A percentile compares a stretch with the other conserved stretches of the same genome.
These are phyloP conservation scores for Arabis hirsuta DNA, from an alignment of 345 rosid genomes.

Conservation along the genomic window DNA sequence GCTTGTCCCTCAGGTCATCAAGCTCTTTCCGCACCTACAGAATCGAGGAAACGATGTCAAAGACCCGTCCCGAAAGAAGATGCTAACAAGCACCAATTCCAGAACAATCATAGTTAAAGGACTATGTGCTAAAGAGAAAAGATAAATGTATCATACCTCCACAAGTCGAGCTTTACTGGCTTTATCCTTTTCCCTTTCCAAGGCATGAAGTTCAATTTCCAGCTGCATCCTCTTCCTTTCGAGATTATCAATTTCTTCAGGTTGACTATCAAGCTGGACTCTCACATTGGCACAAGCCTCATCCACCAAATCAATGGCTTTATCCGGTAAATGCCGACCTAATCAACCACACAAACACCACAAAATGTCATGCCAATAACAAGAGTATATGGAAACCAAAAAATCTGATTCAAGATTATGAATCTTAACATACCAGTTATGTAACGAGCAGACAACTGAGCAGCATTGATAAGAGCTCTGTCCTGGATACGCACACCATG, in stretches of 20 bases:
- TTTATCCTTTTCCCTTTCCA: conserved; percentile 93
- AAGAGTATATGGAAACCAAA: neutral
- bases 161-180: conserved; percentile 86
- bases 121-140: neutral
- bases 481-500: conserved; percentile 94
- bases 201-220: conserved; percentile 87
- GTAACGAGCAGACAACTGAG: conserved; percentile 87
- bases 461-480: conserved; percentile 82
- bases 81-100: neutral
- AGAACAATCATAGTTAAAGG: conserved; percentile 35
- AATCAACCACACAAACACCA: neutral
- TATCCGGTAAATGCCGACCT: conserved; percentile 93
- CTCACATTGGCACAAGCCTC: conserved; percentile 96
- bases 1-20: conserved; percentile 88
- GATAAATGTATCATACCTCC: conserved; percentile 57
- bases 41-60: neutral
- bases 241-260: conserved; percentile 90
- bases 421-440: conserved; percentile 66
- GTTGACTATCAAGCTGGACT: conserved; percentile 97
- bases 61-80: neutral
- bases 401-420: neutral
- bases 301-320: conserved; percentile 92
- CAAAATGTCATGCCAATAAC: conserved; percentile 28
- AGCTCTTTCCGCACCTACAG: conserved; percentile 83
- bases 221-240: conserved; percentile 87